Conservation (phyloP, 495 filamentous ascomycete species). For the Neurospora sp. region DNA sequence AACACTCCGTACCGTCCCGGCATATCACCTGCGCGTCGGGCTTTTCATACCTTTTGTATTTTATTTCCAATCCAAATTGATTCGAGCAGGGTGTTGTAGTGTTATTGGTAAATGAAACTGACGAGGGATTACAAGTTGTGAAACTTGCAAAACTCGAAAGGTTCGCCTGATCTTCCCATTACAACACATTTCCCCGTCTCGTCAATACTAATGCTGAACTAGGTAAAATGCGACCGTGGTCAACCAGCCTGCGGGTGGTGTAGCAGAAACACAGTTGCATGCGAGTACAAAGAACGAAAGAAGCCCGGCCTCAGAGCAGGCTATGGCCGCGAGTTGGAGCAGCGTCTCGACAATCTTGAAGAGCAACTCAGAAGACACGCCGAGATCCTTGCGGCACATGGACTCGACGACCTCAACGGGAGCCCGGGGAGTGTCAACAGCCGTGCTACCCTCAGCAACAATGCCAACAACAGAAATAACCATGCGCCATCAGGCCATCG, state of each 20-base stretch:
- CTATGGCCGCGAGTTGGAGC: constrained; percentile 80
- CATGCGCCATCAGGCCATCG: constrained; percentile 41
- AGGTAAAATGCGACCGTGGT: constrained; percentile 73
- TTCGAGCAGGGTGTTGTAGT: no score
- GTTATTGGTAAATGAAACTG: not conserved
- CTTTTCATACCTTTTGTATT: not conserved
- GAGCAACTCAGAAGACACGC: constrained; percentile 39
- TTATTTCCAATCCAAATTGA: not conserved
- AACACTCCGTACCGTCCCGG: not conserved
- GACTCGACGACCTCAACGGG: constrained; percentile 13
- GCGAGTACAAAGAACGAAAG: constrained; percentile 79
- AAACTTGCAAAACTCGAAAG: not conserved
- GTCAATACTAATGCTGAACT: not conserved
- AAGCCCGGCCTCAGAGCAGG: constrained; percentile 78
- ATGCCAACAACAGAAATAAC: constrained; percentile 14
- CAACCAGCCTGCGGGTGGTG: constrained; percentile 89
- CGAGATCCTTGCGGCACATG: constrained; percentile 31
- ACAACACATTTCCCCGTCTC: not conserved
- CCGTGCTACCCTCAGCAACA: constrained; percentile 17
- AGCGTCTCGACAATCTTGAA: constrained; percentile 55
- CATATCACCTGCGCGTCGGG: not conserved
- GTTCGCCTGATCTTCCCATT: not conserved
- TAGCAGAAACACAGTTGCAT: constrained; percentile 60
- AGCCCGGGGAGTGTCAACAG: constrained; percentile 28
- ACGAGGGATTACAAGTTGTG: not conserved